Evolutionary conservation across 768 basidiomycete species (phyloP), one percentile per base, ranked within the genome.

Genomic region (Lentinula detonsa): DNA sequence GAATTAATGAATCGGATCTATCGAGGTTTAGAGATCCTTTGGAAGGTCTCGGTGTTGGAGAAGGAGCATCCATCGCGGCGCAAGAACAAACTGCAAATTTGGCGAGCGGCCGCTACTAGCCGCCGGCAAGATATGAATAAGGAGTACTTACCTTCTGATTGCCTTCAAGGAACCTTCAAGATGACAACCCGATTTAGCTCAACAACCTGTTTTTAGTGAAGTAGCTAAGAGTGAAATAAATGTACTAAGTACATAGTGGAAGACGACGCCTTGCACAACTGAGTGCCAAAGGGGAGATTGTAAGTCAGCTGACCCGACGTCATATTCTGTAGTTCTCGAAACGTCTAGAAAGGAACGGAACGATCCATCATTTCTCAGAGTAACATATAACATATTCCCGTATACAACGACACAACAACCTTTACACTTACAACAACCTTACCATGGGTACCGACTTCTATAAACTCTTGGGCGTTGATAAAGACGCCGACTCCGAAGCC

Each of bases 371-470:
- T 43, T 43, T 16, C 42, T 43, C 42, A 15, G 16, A 13, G 42
- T 16, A 43, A 39, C 15, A 43, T 43, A 43, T 43, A 43, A 43
- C 42, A 43, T 18, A 43, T n/a, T 7, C 42, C 4, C n/a, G 28
- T 43, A 16, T 16, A n/a, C 16, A 11, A 18, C 9, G 11, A 10
- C 48, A 5, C 23, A 9, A 23, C 48, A 28, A 10, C 45, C 39
- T 56, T 35, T 28, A 11, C 13, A 18, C 35, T n/a, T 53, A 11
- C 31, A 53, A 35, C 49, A 75, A 62, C 28, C 28, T 28, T 28
- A 28, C 28, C 46, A 93, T 92, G 90, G 91, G 90, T 63, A 78
- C 80, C 68, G 91, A 96, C 78, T 98, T 95, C 76, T 98, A 98
- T 85, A 84, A 87, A 67, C 74, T 85, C 1, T 80, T 98, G 23